Evolutionary conservation across 1,284 basidiomycete genomes (phyloP), one percentile per base, ranked within the genome.

Genomic region (Microbotryum violaceum): DNA sequence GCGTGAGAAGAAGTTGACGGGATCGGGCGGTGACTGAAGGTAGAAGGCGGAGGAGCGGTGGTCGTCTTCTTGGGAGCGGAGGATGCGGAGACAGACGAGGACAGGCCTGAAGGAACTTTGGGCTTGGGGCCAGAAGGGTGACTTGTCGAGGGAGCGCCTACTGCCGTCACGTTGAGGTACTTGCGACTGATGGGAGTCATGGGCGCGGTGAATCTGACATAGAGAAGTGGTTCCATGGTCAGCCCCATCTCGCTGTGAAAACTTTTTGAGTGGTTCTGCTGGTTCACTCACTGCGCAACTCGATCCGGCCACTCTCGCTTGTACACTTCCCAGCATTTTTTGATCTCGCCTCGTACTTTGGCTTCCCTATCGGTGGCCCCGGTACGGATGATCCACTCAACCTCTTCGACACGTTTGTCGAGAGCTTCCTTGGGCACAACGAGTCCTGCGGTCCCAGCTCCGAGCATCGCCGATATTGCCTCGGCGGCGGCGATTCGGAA

Each of bases 321-420:
- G 73, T 91, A 91, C 0, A 85, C 85, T 60, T 85, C 84, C 73
- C 88, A 91, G 18, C 89, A 78, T 69, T 83, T 81, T 72, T 83
- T 82, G 61, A 83, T 82, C 20, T 82, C 75, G 71, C 84, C 85
- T 65, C 89, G 78, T 23, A 89, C 82, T 61, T 88, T 88, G 16
- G 84, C 82, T 71, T 81, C 88, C n/a, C 86, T 81, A 74, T 91
- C 89, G 23, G 81, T 81, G 14, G 84, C 85, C 0, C 85, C 82
- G 4, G 76, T 72, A 61, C 80, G 83, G 69, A 91, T 87, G 53
- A 88, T 79, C 23, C 76, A 78, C 72, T 91, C 89, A 25, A 91
- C 78, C 46, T 87, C 83, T 3, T 85, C 79, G 0, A 77, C 67
- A 56, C 87, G 85, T 70, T 56, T 60, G 65, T 88, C 86, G 1